Conservation (phyloP, 306 rosid species). For the Myrica gale region DNA sequence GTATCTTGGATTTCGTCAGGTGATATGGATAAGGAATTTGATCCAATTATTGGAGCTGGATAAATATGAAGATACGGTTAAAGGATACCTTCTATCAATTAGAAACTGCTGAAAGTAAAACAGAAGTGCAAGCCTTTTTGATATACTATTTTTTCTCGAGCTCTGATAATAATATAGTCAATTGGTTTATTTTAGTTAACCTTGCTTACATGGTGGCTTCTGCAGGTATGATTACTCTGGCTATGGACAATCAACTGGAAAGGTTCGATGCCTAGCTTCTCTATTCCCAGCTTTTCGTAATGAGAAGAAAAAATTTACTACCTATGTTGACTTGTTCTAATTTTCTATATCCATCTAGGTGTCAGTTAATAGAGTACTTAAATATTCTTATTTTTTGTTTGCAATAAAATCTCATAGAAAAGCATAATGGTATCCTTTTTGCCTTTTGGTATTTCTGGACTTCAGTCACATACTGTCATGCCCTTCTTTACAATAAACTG, state of each 20-base stretch:
- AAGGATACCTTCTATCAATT: neutral
- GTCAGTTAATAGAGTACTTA: neutral
- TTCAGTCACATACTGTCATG: neutral
- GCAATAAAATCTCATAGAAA: neutral
- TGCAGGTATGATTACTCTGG: slow-evolving; percentile 96
- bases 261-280: slow-evolving; percentile 52
- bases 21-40: neutral
- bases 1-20: neutral
- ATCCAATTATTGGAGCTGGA: neutral
- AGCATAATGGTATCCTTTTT: neutral
- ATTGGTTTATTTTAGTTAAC: slow-evolving; percentile 14
- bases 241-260: slow-evolving; percentile 95
- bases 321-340: neutral
- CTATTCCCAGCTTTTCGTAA: neutral
- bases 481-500: neutral
- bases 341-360: neutral
- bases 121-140: neutral
- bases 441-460: neutral
- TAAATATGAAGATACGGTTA: neutral
- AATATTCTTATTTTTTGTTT: neutral
- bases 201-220: slow-evolving; percentile 24
- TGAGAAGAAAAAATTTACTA: slow-evolving; percentile 3
- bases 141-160: neutral
- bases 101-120: neutral
- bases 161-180: neutral